Evolutionary conservation across 2,329 filamentous ascomycete genomes (phyloP).

Genomic region (Monilinia vaccinii-corymbosi): DNA sequence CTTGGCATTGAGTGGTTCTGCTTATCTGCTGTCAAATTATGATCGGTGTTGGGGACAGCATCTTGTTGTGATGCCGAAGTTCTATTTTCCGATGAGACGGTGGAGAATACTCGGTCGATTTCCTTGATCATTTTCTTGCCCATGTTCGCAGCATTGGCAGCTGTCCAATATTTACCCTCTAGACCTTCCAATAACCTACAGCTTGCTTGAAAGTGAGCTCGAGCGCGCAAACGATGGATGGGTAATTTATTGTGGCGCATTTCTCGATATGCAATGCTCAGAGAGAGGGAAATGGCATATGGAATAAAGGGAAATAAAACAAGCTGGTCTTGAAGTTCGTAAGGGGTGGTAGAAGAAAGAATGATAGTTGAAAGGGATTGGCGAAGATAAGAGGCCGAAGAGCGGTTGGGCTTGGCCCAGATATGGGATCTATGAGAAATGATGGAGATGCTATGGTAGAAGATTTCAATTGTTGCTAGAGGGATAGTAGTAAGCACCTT

Average conservation of each 20-base stretch:
- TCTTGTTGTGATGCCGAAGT: not conserved
- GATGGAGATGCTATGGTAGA: slow-evolving; percentile 57
- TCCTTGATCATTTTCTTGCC: slow-evolving; percentile 20
- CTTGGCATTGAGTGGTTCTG: not conserved
- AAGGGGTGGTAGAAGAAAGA: slow-evolving; percentile 15
- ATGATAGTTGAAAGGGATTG: slow-evolving; percentile 19
- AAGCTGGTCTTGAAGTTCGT: slow-evolving; percentile 32
- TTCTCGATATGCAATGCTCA: slow-evolving; percentile 54
- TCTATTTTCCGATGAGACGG: slow-evolving; percentile 5
- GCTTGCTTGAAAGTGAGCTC: slow-evolving; percentile 44
- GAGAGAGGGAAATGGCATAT: slow-evolving; percentile 50
- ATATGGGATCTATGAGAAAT: slow-evolving; percentile 43
- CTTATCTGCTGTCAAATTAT: not conserved
- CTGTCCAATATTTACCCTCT: slow-evolving; percentile 48
- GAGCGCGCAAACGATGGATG: slow-evolving; percentile 48
- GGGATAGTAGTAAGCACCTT: not conserved
- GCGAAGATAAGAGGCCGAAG: slow-evolving; percentile 19
- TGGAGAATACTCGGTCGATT: slow-evolving; percentile 20
- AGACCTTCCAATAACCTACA: slow-evolving; percentile 44
- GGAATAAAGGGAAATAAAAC: slow-evolving; percentile 48
- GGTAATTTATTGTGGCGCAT: slow-evolving; percentile 52
- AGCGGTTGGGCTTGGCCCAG: slow-evolving; percentile 15
- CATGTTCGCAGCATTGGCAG: slow-evolving; percentile 31
- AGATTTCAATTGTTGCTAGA: slow-evolving; percentile 49
- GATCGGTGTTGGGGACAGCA: not conserved